Percentiles rank a stretch among this genome's conserved stretches.
Evolutionary conservation across 2,329 filamentous ascomycete genomes (phyloP).

Genomic region (Monilinia fructicola): DNA sequence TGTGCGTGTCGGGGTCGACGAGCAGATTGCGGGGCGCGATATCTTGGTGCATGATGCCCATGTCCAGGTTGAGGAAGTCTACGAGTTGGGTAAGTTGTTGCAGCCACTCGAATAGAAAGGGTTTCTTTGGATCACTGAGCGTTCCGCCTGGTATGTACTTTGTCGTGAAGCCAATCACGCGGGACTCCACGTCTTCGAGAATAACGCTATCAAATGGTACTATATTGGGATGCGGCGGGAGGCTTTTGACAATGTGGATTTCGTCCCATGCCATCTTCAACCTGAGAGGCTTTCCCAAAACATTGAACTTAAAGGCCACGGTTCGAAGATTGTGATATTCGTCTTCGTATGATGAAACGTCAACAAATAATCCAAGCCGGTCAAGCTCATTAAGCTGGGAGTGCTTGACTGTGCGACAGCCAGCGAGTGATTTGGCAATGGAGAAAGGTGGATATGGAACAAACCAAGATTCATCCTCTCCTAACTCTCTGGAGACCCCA

Average conservation of each 20-base stretch:
- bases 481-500: not conserved
- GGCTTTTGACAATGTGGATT: not conserved
- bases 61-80: slow-evolving; percentile 43
- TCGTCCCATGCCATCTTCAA: not conserved
- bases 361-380: not conserved
- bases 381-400: not conserved
- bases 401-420: not conserved
- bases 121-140: slow-evolving; percentile 26
- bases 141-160: not conserved
- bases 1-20: slow-evolving; percentile 41
- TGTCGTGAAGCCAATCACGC: not conserved
- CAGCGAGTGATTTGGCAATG: not conserved
- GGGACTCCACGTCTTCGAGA: slow-evolving; percentile 9
- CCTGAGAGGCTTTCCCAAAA: not conserved
- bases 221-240: not conserved
- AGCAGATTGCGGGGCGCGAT: slow-evolving; percentile 44
- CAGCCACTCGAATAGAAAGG: slow-evolving; percentile 43
- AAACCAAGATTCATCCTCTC: not conserved
- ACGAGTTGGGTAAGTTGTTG: slow-evolving; percentile 43
- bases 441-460: not conserved
- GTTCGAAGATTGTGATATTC: not conserved
- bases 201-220: not conserved
- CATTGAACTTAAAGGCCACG: not conserved
- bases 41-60: slow-evolving; percentile 45
- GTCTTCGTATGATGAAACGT: slow-evolving; percentile 9